Evolutionary conservation across 2,329 filamentous ascomycete species (phyloP).

Genomic region (Diaporthe vaccinii): DNA sequence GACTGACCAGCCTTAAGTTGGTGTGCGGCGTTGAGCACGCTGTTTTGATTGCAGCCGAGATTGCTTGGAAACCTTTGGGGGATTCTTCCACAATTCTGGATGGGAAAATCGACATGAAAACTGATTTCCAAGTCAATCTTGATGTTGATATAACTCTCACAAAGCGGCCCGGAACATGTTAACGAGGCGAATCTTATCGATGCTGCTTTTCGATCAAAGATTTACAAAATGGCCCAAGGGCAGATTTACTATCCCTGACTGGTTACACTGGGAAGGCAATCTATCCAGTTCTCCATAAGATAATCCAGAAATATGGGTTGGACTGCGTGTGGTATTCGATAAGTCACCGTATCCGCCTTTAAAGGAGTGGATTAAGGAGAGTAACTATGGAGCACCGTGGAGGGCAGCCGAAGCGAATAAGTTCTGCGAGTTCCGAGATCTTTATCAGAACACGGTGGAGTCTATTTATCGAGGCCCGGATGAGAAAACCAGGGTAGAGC

Average conservation of each 20-base stretch:
- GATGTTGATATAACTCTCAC: slow-evolving; percentile 18
- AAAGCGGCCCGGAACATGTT: neutral
- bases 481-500: neutral
- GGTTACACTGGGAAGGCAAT: neutral
- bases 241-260: neutral
- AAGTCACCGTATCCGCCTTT: slow-evolving; percentile 19
- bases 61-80: slow-evolving; percentile 8
- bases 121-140: slow-evolving; percentile 10
- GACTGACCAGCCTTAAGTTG: neutral
- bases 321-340: neutral
- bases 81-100: neutral
- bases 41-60: neutral
- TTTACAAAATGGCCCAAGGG: neutral
- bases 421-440: neutral
- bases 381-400: neutral
- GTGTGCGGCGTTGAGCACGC: neutral
- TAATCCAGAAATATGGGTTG: neutral
- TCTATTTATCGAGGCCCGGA: neutral
- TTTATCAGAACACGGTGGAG: slow-evolving; percentile 6
- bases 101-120: neutral
- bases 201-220: slow-evolving; percentile 7
- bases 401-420: neutral
- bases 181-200: slow-evolving; percentile 6
- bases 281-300: neutral
- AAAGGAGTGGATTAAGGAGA: neutral